Percentiles rank a stretch among this genome's conserved stretches.
These are phyloP conservation scores for Gnomoniopsis smithogilvyi DNA, from an alignment of 2,329 filamentous ascomycete genomes.

Conservation along the genomic window DNA sequence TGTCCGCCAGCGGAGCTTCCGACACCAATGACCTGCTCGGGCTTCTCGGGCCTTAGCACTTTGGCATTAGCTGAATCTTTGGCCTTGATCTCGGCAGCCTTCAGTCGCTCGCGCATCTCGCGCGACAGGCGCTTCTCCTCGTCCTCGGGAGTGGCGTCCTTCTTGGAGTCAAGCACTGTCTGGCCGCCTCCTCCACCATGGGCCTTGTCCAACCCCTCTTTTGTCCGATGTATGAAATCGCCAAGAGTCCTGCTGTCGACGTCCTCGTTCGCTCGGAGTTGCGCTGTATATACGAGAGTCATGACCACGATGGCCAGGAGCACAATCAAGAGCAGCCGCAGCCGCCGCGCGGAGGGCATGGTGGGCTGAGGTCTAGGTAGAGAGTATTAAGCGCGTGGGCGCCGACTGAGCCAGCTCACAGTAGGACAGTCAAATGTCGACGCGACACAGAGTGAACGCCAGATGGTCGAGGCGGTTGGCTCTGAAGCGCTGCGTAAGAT, in stretches of 20 bases:
- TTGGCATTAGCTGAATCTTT: constrained; percentile 69
- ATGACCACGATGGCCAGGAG: constrained; percentile 63
- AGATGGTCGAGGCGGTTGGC: not conserved
- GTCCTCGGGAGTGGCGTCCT: constrained; percentile 50
- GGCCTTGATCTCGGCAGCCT: constrained; percentile 65
- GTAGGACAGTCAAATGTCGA: not conserved
- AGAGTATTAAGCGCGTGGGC: not conserved
- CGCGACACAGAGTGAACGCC: not conserved
- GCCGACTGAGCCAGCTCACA: not conserved
- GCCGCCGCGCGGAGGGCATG: constrained; percentile 70
- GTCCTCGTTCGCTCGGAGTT: constrained; percentile 47
- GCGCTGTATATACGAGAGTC: constrained; percentile 70
- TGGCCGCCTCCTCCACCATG: constrained; percentile 25
- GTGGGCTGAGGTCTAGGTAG: constrained; percentile 5
- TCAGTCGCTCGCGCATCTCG: constrained; percentile 59
- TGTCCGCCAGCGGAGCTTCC: constrained; percentile 55
- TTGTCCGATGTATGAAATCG: constrained; percentile 61
- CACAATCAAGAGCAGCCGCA: constrained; percentile 64
- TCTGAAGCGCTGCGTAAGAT: not conserved
- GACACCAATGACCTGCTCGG: constrained; percentile 55
- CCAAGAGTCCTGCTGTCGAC: constrained; percentile 41
- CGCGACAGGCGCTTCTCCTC: constrained; percentile 52
- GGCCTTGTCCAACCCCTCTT: constrained; percentile 47
- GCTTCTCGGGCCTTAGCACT: constrained; percentile 56
- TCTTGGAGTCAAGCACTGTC: constrained; percentile 36